These are phyloP conservation scores for Narthecium ossifragum DNA, from an alignment of 106 monocot species.

Conservation along the genomic window DNA sequence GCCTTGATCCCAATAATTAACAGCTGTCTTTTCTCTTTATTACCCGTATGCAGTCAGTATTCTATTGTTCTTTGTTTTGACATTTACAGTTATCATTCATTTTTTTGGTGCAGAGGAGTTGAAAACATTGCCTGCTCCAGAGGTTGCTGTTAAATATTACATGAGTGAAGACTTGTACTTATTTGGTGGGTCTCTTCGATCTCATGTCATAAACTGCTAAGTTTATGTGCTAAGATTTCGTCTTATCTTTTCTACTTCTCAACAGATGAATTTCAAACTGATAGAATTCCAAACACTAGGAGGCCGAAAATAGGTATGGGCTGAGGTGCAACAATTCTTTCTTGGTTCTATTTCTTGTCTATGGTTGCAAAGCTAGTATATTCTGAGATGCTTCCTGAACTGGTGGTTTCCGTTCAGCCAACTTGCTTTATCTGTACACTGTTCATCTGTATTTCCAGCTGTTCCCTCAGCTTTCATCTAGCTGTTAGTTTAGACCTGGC, in stretches of 20 bases:
- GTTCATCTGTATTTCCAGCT: background rate
- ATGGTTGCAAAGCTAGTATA: background rate
- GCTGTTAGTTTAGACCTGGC: no score
- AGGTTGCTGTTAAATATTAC: constrained; percentile 83
- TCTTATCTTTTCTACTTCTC: background rate
- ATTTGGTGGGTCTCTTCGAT: constrained; percentile 51
- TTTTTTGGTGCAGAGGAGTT: constrained; percentile 64
- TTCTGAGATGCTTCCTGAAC: background rate
- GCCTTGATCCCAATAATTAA: no score
- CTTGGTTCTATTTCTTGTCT: background rate
- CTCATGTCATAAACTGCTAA: background rate
- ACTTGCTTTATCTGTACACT: background rate
- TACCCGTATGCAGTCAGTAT: no score
- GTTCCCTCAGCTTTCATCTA: no score
- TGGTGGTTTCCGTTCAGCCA: background rate
- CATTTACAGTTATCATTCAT: no score
- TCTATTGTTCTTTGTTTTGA: no score
- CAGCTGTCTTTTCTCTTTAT: no score
- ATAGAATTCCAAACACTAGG: constrained; percentile 64
- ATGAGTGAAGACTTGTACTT: constrained; percentile 85
- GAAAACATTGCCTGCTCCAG: constrained; percentile 73
- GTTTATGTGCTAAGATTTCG: background rate
- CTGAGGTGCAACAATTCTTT: background rate
- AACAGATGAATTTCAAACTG: constrained; percentile 96
- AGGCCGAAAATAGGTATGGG: constrained; percentile 79